These are phyloP conservation scores for Pythium graminicola DNA, from an alignment of 352 stramenopile species.

Conservation along the genomic window DNA sequence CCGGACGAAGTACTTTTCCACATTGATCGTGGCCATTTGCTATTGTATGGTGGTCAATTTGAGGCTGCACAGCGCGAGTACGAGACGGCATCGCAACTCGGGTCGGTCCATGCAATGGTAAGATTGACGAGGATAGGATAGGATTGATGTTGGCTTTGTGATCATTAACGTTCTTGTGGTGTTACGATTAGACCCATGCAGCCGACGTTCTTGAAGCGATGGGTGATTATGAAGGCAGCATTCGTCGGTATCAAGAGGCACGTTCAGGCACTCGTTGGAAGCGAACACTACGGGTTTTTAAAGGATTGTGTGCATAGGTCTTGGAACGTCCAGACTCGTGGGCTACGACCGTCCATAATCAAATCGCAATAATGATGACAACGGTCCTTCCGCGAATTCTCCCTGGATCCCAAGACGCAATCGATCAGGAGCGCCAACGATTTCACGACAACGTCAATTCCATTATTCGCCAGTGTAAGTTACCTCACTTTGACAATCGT, in stretches of 20 bases:
- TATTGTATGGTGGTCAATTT: slow-evolving; percentile 46
- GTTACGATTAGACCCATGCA: slow-evolving; percentile 34
- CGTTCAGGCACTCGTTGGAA: too few species aligned
- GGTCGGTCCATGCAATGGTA: slow-evolving; percentile 45
- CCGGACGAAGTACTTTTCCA: slow-evolving; percentile 47
- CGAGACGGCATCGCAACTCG: slow-evolving; percentile 34
- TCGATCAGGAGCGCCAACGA: slow-evolving; percentile 36
- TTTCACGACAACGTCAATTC: slow-evolving; percentile 38
- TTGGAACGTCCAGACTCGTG: background rate
- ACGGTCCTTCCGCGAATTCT: slow-evolving; percentile 63
- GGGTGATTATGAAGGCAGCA: slow-evolving; percentile 48
- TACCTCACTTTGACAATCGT: background rate
- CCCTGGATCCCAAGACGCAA: slow-evolving; percentile 39
- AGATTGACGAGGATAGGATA: background rate
- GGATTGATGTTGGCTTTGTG: too few species aligned
- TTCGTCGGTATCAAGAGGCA: slow-evolving; percentile 49
- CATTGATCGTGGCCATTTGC: slow-evolving; percentile 53
- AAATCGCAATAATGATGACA: slow-evolving; percentile 39
- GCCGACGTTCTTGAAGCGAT: slow-evolving; percentile 50
- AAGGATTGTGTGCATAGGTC: background rate
- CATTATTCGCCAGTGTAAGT: slow-evolving; percentile 35
- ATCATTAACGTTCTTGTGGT: too few species aligned
- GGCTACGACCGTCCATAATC: slow-evolving; percentile 9
- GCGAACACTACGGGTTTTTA: background rate
- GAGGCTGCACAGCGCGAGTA: slow-evolving; percentile 54